These are phyloP conservation scores for Didymellaceae sp. DNA, from an alignment of 2,329 filamentous ascomycete genomes.

Conservation along the genomic window DNA sequence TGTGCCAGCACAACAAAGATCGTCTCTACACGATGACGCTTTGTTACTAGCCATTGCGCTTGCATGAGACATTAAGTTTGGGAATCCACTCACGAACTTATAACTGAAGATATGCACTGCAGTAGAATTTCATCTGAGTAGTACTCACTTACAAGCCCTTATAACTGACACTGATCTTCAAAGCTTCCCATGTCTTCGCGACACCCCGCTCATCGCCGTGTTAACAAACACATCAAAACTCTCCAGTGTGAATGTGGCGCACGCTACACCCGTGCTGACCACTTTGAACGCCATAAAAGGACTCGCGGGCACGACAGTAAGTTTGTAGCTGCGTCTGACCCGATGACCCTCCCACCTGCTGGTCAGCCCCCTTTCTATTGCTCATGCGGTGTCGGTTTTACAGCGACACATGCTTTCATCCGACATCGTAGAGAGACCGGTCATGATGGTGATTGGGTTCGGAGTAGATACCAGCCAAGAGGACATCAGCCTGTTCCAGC, in stretches of 20 bases:
- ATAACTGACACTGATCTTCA: too few relatives aligned
- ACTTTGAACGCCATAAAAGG: neutral
- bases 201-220: neutral
- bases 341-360: neutral
- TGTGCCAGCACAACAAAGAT: too few relatives aligned
- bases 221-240: conserved; percentile 4
- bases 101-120: too few relatives aligned
- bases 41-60: too few relatives aligned
- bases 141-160: too few relatives aligned
- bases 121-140: too few relatives aligned
- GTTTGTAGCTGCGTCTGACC: neutral
- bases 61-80: too few relatives aligned
- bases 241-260: conserved; percentile 2
- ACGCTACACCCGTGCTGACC: conserved; percentile 2
- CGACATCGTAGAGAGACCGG: neutral
- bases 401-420: neutral
- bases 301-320: neutral
- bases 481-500: neutral
- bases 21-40: too few relatives aligned
- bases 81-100: too few relatives aligned
- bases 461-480: neutral
- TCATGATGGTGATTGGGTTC: neutral
- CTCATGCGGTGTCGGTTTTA: conserved; percentile 1
- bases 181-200: too few relatives aligned
- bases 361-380: conserved; percentile 2